Conservation (phyloP, 805 yeast genomes). For the Spencermartinsiella europaea region DNA sequence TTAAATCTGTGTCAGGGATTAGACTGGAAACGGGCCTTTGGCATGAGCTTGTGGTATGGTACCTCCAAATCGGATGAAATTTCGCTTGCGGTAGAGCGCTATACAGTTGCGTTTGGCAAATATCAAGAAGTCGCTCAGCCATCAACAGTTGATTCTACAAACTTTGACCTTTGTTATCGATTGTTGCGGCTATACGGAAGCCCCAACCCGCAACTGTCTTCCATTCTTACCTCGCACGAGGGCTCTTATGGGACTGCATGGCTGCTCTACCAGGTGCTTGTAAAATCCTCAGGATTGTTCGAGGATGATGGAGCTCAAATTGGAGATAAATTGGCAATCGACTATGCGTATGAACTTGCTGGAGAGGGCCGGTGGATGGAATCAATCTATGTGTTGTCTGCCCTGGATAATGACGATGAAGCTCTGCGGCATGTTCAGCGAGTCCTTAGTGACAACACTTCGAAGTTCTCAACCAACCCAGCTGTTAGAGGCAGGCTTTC, state of each 20-base stretch:
- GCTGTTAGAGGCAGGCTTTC: constrained; percentile 27
- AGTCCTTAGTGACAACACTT: constrained; percentile 23
- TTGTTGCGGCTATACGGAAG: constrained; percentile 17
- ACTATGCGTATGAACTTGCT: constrained; percentile 50
- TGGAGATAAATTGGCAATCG: constrained; percentile 37
- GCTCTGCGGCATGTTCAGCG: constrained; percentile 39
- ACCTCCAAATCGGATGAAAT: constrained; percentile 11
- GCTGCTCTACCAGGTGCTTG: constrained; percentile 45
- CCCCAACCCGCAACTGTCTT: constrained; percentile 6
- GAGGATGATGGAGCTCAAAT: constrained; percentile 14
- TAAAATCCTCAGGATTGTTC: constrained; percentile 16
- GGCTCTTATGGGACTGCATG: constrained; percentile 31
- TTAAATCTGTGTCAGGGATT: constrained; percentile 37
- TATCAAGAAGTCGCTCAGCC: constrained; percentile 10
- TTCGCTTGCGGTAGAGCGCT: constrained; percentile 20
- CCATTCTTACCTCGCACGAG: constrained; percentile 11
- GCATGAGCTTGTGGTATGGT: constrained; percentile 60
- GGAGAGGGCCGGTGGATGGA: constrained; percentile 47
- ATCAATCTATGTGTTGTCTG: constrained; percentile 59
- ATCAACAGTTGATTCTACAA: neutral
- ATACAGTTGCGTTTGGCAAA: constrained; percentile 17
- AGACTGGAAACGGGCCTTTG: constrained; percentile 63
- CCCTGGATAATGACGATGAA: constrained; percentile 43
- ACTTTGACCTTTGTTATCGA: constrained; percentile 10
- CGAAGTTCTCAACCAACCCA: constrained; percentile 8